Base-by-base conservation (phyloP, 805 yeast species). In the Tetrapisispora arboricola region DNA sequence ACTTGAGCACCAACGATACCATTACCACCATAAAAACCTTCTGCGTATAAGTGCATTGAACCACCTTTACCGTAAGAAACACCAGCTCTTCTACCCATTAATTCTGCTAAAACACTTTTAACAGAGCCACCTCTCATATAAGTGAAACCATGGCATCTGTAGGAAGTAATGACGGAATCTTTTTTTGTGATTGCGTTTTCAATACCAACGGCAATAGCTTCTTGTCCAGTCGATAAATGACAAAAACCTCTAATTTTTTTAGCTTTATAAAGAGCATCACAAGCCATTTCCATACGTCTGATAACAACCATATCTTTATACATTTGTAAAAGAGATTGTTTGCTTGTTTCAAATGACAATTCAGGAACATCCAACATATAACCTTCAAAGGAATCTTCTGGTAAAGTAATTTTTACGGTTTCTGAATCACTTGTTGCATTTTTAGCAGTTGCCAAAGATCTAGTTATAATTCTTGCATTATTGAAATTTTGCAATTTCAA, bases 1-100 rank as follows among this genome's bases (percentile, higher is more conserved):
- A 92, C 96, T 72, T 92, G 98, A 40, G 97, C 98, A 64, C 98
- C 98, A 42, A 92, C 98, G 65, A 92, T 92, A 73, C 98, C 98
- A 70, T 92, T 92, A 70, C 98, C 98, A 65, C 98, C 98, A 68
- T 82, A 92, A 75, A 92, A 92, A 47, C 94, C 94, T 36, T 81
- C 80, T 37, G 94, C 84, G 65, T 80, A 92, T 88, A 92, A 84
- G 72, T 92, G 98, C 98, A 92, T 92, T 50, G 98, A 92, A 57
- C 98, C 98, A 73, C 98, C 98, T 70, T 92, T 92, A 71, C 98
- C 98, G 69, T 71, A 80, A 32, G 96, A 83, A 46, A 84, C 94
- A 73, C 98, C 97, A 44, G 81, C 70, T 72, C 95, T 80, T 71
- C 82, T 83, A 57, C 98, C 98, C 90, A 92, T 83, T 65, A 92